A percentile compares a stretch with the other conserved stretches of the same genome.
phyloP scores from a whole-genome alignment of 139 green algal genomes.

The Deuterostichococcus epilithicus region DNA sequence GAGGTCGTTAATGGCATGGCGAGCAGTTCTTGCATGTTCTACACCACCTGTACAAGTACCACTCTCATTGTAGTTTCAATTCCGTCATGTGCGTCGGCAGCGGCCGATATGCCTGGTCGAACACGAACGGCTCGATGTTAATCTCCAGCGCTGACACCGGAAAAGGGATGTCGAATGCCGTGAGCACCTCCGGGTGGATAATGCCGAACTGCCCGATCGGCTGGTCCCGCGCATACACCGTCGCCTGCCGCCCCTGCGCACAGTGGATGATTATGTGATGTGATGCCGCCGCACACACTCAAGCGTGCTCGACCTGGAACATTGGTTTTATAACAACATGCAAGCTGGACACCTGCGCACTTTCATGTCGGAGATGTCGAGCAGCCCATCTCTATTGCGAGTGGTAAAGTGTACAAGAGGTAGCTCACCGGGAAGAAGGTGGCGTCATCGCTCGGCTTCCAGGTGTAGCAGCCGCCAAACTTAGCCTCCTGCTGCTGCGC shows the following conservation, averaged over 20 bases:
- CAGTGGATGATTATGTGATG: neutral
- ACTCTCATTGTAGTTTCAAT: neutral
- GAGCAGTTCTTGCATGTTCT: no score
- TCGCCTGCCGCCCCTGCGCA: conserved; percentile 47
- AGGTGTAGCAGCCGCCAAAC: conserved; percentile 63
- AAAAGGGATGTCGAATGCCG: conserved; percentile 85
- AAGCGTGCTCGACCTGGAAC: no score
- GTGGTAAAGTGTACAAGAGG: no score
- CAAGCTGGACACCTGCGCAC: no score
- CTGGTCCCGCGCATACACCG: conserved; percentile 30
- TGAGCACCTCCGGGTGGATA: conserved; percentile 85
- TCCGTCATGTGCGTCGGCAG: conserved; percentile 31
- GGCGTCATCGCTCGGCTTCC: conserved; percentile 52
- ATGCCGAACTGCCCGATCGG: conserved; percentile 87
- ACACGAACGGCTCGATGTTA: conserved; percentile 89
- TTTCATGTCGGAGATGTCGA: no score
- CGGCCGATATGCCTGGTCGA: conserved; percentile 64
- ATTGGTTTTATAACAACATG: no score
- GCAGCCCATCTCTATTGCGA: no score
- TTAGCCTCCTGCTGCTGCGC: conserved; percentile 9
- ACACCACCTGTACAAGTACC: no score
- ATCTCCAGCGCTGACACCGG: conserved; percentile 92
- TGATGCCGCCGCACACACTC: no score
- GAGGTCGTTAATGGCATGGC: no score
- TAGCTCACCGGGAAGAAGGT: conserved; percentile 79